These are phyloP conservation scores for Celoporthe dispersa DNA, from an alignment of 2,329 filamentous ascomycete species.

Conservation along the genomic window DNA sequence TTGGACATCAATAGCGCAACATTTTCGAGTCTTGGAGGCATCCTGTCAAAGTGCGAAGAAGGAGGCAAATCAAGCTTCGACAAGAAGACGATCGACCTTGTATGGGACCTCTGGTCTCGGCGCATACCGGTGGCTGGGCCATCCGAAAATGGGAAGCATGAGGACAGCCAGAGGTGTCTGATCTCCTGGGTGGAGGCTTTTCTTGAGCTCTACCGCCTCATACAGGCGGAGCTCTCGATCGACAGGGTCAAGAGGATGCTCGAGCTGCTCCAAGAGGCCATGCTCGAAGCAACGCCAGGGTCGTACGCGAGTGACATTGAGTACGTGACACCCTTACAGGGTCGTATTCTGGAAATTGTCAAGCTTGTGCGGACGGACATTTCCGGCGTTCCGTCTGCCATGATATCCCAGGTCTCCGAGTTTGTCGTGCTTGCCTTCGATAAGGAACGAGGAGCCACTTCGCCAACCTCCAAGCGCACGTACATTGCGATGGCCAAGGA, in stretches of 20 bases:
- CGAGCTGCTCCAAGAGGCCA: conserved; percentile 69
- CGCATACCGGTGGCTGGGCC: conserved; percentile 60
- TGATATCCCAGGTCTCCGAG: conserved; percentile 71
- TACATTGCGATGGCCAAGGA: conserved; percentile 89
- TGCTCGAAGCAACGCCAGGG: conserved; percentile 70
- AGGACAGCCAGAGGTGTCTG: conserved; percentile 80
- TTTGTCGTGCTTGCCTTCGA: conserved; percentile 73
- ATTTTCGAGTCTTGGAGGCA: conserved; percentile 68
- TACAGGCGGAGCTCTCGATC: conserved; percentile 65
- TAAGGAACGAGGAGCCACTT: conserved; percentile 37
- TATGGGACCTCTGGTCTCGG: conserved; percentile 73
- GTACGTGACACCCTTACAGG: conserved; percentile 73
- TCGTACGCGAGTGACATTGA: conserved; percentile 75
- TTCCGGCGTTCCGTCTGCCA: conserved; percentile 65
- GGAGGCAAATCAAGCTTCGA: conserved; percentile 50
- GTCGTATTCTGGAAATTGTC: conserved; percentile 68
- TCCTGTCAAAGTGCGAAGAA: conserved; percentile 58
- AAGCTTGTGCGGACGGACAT: conserved; percentile 70
- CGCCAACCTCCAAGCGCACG: conserved; percentile 63
- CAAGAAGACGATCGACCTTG: conserved; percentile 59
- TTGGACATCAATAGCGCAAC: conserved; percentile 74
- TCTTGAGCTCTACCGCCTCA: conserved; percentile 77
- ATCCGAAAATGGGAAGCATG: conserved; percentile 48
- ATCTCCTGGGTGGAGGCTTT: conserved; percentile 81
- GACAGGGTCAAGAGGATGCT: conserved; percentile 71